Evolutionary conservation across 257 asterid genomes (phyloP), one percentile per base, ranked within the genome.

Genomic region (Solanum neorickii): DNA sequence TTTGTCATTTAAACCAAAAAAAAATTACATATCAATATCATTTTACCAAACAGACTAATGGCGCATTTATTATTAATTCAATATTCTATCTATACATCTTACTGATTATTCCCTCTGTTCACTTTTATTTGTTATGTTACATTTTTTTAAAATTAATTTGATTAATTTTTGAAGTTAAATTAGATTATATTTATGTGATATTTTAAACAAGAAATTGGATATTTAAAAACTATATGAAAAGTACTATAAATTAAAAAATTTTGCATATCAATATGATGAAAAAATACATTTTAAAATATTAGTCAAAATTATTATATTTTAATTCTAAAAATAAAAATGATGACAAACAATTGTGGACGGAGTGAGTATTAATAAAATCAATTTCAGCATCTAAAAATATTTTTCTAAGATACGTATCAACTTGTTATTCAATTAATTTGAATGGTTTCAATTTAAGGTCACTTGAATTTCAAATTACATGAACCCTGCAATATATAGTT

Each of bases 51-150:
- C 16, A 12, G 2, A 25, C 20, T 25, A 66, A n/a, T 12, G 14
- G 9, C 35, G 1, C 10, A 12, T 35, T 66, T 5, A 66, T 5
- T 66, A 66, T 66, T 12, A 65, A 12, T 65, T 65, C 35, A 65
- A 5, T 3, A 65, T 25, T 66, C 5, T 59, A 20, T 20, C 66
- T 59, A 59, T 7, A 8, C 65, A 56, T 56, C 8, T 7, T 2
- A 18, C 0, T 33, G 35, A 33, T 33, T 33, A 33, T 33, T 33
- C 5, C 0, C 0, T 3, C 5, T 0, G 35, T 33, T 1, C 35
- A 33, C 35, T 33, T 3, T 33, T 33, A 33, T 33, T 33, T 33
- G 35, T 33, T 0, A 33, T 33, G 0, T 33, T 33, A 33, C 35
- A 33, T 33, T 33, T 33, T 33, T 33, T 3, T 3, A 33, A 33